Evolutionary conservation across 495 filamentous ascomycete genomes (phyloP).

Genomic region (Podospora didyma): DNA sequence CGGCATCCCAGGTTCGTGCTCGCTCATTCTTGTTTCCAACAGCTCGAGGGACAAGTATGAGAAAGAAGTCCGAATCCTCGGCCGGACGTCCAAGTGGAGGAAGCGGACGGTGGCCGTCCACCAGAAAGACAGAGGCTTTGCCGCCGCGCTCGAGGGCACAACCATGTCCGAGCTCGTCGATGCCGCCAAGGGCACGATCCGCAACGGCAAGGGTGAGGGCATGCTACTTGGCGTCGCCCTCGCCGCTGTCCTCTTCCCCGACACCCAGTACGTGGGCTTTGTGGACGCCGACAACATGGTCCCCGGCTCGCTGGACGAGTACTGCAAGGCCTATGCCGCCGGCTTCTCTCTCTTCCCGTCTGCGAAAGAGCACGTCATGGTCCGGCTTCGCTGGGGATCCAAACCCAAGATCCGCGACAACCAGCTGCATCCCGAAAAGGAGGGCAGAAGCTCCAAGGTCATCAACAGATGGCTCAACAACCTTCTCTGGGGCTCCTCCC

Average conservation of each 20-base stretch:
- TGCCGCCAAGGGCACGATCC: constrained; percentile 6
- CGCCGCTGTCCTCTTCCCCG: constrained; percentile 14
- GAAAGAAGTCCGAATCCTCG: constrained; percentile 12
- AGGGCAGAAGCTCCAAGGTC: constrained; percentile 26
- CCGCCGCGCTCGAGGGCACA: constrained; percentile 10
- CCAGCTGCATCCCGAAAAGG: constrained; percentile 9
- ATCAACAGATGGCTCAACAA: constrained; percentile 28
- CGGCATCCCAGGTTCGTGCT: constrained; percentile 20
- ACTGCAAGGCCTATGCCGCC: constrained; percentile 25
- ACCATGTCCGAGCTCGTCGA: constrained; percentile 16
- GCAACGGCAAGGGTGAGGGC: constrained; percentile 31
- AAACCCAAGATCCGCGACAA: constrained; percentile 26
- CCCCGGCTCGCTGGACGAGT: constrained; percentile 20
- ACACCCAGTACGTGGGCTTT: constrained; percentile 25
- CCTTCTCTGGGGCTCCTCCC: not conserved
- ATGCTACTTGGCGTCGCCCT: constrained; percentile 30
- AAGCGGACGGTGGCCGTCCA: constrained; percentile 20
- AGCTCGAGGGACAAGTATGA: constrained; percentile 15
- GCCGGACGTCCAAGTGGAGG: constrained; percentile 3
- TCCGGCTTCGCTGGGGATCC: constrained; percentile 24
- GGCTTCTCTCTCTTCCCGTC: constrained; percentile 19
- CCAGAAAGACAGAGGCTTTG: constrained; percentile 23
- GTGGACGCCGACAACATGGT: constrained; percentile 28
- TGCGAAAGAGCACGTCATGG: constrained; percentile 21
- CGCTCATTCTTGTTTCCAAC: constrained; percentile 28